These are phyloP conservation scores for Calonectria pauciramosa DNA, from an alignment of 2,329 filamentous ascomycete genomes.

Conservation along the genomic window DNA sequence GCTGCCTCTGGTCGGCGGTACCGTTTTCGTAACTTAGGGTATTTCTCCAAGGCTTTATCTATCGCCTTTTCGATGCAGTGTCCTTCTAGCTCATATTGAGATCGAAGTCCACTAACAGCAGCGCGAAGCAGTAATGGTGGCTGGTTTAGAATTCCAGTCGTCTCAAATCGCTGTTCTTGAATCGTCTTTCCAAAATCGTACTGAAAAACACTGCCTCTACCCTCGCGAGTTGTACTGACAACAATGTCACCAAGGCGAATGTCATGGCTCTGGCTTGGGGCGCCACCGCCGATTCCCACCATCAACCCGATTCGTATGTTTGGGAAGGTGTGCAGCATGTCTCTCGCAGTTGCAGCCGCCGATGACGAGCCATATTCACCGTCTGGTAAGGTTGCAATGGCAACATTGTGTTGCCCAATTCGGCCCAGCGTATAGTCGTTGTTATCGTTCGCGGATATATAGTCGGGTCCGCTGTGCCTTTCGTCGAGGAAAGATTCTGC, in stretches of 20 bases:
- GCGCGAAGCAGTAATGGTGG: background rate
- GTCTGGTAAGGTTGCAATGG: background rate
- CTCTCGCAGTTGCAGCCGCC: background rate
- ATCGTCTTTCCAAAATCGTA: background rate
- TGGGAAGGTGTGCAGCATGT: background rate
- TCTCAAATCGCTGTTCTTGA: background rate
- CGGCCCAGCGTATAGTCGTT: background rate
- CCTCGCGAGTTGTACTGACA: background rate
- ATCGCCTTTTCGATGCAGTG: conserved; percentile 12
- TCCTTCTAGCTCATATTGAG: background rate
- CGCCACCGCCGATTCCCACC: background rate
- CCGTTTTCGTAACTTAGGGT: no score
- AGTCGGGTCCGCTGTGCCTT: background rate
- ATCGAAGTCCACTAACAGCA: background rate
- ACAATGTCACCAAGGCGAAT: background rate
- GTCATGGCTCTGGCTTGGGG: background rate
- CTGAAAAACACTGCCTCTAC: background rate
- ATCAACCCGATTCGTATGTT: background rate
- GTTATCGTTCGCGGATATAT: background rate
- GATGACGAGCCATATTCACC: background rate
- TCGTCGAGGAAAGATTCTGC: background rate
- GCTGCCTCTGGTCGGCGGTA: background rate
- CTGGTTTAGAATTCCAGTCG: background rate
- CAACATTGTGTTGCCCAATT: background rate
- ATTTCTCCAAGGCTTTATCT: background rate